Percentiles rank a stretch among this genome's conserved stretches.
Evolutionary conservation across 2,329 filamentous ascomycete genomes (phyloP).

Genomic region (Gremmenia infestans): DNA sequence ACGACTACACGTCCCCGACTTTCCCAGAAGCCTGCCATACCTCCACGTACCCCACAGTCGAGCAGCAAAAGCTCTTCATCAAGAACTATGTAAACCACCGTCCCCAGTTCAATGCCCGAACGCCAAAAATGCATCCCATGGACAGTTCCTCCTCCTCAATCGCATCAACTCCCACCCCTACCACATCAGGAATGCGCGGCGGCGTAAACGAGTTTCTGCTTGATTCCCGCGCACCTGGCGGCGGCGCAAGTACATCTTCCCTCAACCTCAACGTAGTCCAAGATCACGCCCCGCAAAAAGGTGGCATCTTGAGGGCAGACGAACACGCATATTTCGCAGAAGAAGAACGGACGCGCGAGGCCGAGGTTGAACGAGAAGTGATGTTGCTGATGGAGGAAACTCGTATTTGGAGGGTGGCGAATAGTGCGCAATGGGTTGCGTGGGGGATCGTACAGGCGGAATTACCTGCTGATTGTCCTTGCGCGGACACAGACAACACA

Average conservation of each 20-base stretch:
- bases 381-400: constrained; percentile 71
- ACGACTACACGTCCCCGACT: constrained; percentile 79
- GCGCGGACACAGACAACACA: neutral
- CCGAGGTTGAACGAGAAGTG: constrained; percentile 62
- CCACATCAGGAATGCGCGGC: constrained; percentile 11
- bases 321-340: constrained; percentile 38
- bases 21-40: constrained; percentile 63
- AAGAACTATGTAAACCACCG: constrained; percentile 81
- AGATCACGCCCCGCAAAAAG: neutral
- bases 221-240: constrained; percentile 60
- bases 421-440: constrained; percentile 85
- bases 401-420: constrained; percentile 78
- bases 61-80: constrained; percentile 82
- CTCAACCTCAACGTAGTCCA: neutral
- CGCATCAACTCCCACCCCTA: neutral
- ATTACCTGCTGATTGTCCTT: constrained; percentile 51
- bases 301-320: constrained; percentile 10
- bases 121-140: constrained; percentile 30
- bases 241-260: constrained; percentile 30
- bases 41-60: constrained; percentile 65
- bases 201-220: constrained; percentile 61
- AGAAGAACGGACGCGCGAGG: constrained; percentile 57
- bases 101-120: constrained; percentile 55
- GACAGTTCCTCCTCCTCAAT: constrained; percentile 6
- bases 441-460: constrained; percentile 98